phyloP scores from a whole-genome alignment of 495 filamentous ascomycete genomes.

The Emericellopsis terricola region DNA sequence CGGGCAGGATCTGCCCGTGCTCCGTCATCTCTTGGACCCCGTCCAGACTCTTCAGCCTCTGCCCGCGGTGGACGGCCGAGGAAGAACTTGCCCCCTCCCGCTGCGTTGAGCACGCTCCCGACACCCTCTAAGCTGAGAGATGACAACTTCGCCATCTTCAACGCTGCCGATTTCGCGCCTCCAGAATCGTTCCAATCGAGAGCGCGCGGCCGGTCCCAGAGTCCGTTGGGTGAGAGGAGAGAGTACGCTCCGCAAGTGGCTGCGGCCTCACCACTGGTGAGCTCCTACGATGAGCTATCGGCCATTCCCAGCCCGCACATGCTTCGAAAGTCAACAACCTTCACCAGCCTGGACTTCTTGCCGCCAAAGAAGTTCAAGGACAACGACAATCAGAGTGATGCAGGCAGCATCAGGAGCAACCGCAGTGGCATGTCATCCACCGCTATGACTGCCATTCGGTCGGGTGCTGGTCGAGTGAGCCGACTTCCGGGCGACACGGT shows the following conservation, averaged over 20 bases:
- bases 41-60: conserved; percentile 50
- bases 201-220: conserved; percentile 57
- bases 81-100: conserved; percentile 55
- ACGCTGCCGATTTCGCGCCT: conserved; percentile 74
- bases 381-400: conserved; percentile 53
- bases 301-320: conserved; percentile 79
- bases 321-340: conserved; percentile 78
- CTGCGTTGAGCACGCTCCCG: conserved; percentile 56
- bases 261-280: conserved; percentile 58
- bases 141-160: conserved; percentile 51
- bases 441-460: conserved; percentile 62
- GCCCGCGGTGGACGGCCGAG: conserved; percentile 22
- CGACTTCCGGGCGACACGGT: conserved; percentile 69
- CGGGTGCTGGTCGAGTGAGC: conserved; percentile 79
- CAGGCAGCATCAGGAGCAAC: conserved; percentile 80
- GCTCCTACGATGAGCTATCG: conserved; percentile 72
- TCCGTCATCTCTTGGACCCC: conserved; percentile 18
- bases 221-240: conserved; percentile 54
- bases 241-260: conserved; percentile 55
- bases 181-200: conserved; percentile 49
- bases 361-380: conserved; percentile 74
- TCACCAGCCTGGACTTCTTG: conserved; percentile 87
- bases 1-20: conserved; percentile 21
- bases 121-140: conserved; percentile 76
- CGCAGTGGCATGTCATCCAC: conserved; percentile 55